Conservation (phyloP, 73 alveolate genomes). For the Paramecium bursaria region DNA sequence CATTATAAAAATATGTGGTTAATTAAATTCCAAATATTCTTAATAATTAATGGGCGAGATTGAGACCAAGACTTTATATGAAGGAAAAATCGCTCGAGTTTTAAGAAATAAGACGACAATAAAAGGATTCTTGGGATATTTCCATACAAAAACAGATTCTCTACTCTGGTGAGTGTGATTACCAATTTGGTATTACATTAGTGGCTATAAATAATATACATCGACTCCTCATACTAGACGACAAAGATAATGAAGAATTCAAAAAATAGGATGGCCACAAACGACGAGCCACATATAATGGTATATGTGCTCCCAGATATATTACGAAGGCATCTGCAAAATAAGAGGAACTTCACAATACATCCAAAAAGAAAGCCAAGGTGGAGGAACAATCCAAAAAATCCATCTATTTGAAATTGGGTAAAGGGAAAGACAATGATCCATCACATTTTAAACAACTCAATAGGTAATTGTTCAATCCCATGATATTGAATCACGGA, state of each 20-base stretch:
- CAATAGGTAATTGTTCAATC: neutral
- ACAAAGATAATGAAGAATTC: conserved; percentile 42
- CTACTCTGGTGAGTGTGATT: conserved; percentile 76
- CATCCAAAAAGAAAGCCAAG: conserved; percentile 56
- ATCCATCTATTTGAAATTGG: neutral
- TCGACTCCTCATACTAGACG: conserved; percentile 64
- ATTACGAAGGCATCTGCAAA: conserved; percentile 62
- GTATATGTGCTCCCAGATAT: conserved; percentile 67
- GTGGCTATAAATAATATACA: conserved; percentile 63
- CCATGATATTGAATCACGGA: conserved; percentile 60
- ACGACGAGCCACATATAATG: conserved; percentile 73
- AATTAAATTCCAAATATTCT: neutral
- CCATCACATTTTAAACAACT: conserved; percentile 18
- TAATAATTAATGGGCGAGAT: neutral
- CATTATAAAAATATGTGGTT: neutral
- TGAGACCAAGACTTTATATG: conserved; percentile 30
- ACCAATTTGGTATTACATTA: conserved; percentile 55
- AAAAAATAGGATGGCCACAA: conserved; percentile 28
- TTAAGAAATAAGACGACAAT: neutral
- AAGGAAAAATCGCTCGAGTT: conserved; percentile 35
- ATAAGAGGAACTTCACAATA: conserved; percentile 58
- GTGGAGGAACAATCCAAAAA: conserved; percentile 43
- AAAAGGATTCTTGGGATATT: neutral
- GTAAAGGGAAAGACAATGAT: conserved; percentile 3
- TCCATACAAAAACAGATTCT: conserved; percentile 5